phyloP scores from a whole-genome alignment of 345 rosid species.

The Lepidium sativum region DNA sequence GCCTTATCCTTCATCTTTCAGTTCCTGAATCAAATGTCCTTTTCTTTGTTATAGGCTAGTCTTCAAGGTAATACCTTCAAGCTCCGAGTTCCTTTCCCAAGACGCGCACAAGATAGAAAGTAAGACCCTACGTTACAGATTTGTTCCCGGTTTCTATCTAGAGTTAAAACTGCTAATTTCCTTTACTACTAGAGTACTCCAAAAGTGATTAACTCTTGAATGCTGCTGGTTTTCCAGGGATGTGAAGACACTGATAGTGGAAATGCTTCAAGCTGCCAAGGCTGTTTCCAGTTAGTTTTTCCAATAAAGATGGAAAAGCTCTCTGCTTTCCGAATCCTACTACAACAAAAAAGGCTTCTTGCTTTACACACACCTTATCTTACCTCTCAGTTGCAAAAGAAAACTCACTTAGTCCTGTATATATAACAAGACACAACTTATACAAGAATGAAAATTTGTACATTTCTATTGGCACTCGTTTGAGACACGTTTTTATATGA shows the following conservation, averaged over 20 bases:
- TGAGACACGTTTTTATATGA: neutral
- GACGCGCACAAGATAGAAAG: conserved; percentile 80
- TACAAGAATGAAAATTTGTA: neutral
- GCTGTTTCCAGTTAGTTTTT: conserved; percentile 29
- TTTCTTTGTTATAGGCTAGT: conserved; percentile 41
- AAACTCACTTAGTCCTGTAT: neutral
- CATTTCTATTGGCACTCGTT: neutral
- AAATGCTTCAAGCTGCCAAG: conserved; percentile 80
- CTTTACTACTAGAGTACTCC: neutral
- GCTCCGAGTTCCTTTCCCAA: conserved; percentile 77
- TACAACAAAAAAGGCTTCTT: neutral
- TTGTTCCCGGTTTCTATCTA: neutral
- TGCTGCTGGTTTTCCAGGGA: conserved; percentile 47
- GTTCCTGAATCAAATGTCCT: neutral
- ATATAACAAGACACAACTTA: conserved; percentile 3
- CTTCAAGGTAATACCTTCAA: conserved; percentile 61
- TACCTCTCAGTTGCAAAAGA: neutral
- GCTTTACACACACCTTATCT: neutral
- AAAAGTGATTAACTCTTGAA: neutral
- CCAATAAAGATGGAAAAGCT: neutral
- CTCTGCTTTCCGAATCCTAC: neutral
- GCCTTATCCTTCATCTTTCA: neutral
- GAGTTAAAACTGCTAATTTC: neutral
- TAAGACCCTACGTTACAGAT: conserved; percentile 24
- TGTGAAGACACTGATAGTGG: conserved; percentile 79